Conservation (phyloP, 140 eudicot genomes). For the Cichorium intybus region DNA sequence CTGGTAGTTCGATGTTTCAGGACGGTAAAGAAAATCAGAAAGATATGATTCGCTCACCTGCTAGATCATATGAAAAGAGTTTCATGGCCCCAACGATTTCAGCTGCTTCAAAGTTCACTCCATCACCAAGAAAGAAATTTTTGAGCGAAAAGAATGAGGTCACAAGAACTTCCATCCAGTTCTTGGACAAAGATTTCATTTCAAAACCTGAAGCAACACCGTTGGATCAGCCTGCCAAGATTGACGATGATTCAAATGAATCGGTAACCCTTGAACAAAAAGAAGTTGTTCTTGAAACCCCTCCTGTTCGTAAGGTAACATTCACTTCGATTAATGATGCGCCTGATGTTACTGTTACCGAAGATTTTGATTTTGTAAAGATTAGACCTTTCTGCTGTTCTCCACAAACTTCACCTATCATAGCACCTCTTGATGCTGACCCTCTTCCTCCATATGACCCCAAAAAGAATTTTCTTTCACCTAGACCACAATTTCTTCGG, state of each 20-base stretch:
- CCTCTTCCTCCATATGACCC: slow-evolving; percentile 85
- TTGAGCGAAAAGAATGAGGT: slow-evolving; percentile 76
- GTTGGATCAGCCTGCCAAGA: neutral
- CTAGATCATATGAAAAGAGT: slow-evolving; percentile 51
- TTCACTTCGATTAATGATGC: slow-evolving; percentile 8
- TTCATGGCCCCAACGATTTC: slow-evolving; percentile 95
- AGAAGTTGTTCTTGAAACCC: slow-evolving; percentile 28
- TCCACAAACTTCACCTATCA: slow-evolving; percentile 32
- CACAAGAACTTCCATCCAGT: slow-evolving; percentile 52
- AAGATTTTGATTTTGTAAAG: slow-evolving; percentile 24
- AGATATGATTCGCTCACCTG: slow-evolving; percentile 39
- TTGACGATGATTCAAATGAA: slow-evolving; percentile 5
- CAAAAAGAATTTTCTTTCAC: slow-evolving; percentile 72
- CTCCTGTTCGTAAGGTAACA: slow-evolving; percentile 34
- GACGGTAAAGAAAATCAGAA: slow-evolving; percentile 84
- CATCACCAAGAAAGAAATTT: slow-evolving; percentile 81
- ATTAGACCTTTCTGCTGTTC: slow-evolving; percentile 27
- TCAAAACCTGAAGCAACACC: slow-evolving; percentile 21
- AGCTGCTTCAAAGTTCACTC: slow-evolving; percentile 83
- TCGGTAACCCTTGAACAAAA: slow-evolving; percentile 25
- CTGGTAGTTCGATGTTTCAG: slow-evolving; percentile 26
- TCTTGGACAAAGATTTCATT: slow-evolving; percentile 41
- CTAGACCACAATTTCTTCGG: slow-evolving; percentile 82
- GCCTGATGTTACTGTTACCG: slow-evolving; percentile 25
- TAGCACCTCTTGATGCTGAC: slow-evolving; percentile 67